These are phyloP conservation scores for Fraxinus sp. DNA, from an alignment of 305 asterid genomes.

Conservation along the genomic window DNA sequence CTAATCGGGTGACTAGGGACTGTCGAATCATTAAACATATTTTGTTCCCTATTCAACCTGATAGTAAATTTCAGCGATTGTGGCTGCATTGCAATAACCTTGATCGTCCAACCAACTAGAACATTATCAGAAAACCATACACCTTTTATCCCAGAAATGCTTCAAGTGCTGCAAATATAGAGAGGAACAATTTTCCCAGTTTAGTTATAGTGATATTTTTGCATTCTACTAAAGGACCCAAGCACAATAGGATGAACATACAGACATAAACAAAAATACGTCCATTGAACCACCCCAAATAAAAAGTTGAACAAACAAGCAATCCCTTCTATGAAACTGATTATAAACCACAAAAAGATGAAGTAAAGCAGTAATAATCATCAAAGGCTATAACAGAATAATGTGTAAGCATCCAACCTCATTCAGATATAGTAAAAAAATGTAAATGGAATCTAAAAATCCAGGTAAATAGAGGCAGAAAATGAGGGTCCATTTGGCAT, in stretches of 20 bases:
- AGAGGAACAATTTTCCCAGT: neutral
- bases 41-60: constrained; percentile 38
- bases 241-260: neutral
- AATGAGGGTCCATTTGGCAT: too few relatives aligned
- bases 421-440: neutral
- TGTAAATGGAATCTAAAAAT: neutral
- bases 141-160: constrained; percentile 7
- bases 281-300: neutral
- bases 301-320: neutral
- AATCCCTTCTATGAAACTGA: neutral
- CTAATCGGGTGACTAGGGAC: constrained; percentile 10
- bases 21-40: constrained; percentile 16
- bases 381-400: neutral
- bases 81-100: constrained; percentile 24
- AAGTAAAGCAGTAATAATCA: neutral
- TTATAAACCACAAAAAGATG: neutral
- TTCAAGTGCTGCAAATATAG: constrained; percentile 22
- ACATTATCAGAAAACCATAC: constrained; percentile 3
- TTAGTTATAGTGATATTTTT: neutral
- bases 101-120: constrained; percentile 22
- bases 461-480: neutral
- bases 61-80: constrained; percentile 34
- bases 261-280: neutral
- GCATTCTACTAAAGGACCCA: neutral
- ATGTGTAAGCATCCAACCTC: neutral